These are phyloP conservation scores for Xylaria sp. DNA, from an alignment of 2,329 filamentous ascomycete genomes.

Conservation along the genomic window DNA sequence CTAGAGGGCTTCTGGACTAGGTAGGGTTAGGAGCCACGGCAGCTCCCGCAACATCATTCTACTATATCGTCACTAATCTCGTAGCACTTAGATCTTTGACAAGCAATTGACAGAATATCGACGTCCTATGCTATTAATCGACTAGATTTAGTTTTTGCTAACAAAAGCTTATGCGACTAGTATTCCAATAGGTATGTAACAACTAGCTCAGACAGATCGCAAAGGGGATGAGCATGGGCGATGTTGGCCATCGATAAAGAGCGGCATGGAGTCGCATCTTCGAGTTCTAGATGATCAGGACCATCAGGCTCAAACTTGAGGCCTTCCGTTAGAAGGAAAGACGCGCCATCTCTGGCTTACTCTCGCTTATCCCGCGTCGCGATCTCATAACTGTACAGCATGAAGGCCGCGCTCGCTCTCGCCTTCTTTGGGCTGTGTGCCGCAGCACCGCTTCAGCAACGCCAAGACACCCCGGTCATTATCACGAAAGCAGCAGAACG, in stretches of 20 bases:
- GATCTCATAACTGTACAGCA: conserved; percentile 16
- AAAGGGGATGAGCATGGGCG: not conserved
- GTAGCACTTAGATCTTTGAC: not conserved
- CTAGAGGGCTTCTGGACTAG: not conserved
- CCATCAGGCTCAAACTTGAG: conserved; percentile 4
- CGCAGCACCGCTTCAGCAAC: conserved; percentile 22
- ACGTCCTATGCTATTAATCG: not conserved
- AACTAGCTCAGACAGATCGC: not conserved
- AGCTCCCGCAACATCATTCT: conserved; percentile 16
- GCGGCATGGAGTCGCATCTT: not conserved
- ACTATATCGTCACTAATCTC: not conserved
- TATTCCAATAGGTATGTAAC: not conserved
- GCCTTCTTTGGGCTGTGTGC: conserved; percentile 24
- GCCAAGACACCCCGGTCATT: conserved; percentile 1
- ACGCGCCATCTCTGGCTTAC: not conserved
- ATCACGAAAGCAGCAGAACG: not conserved
- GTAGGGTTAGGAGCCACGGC: not conserved
- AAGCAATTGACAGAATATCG: conserved; percentile 14
- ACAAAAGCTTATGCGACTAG: conserved; percentile 2
- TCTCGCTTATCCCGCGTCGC: not conserved
- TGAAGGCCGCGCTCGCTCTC: conserved; percentile 22
- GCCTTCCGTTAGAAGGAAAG: not conserved
- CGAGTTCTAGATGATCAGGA: not conserved
- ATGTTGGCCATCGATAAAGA: conserved; percentile 16
- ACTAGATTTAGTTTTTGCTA: conserved; percentile 10